A percentile compares a stretch with the other conserved stretches of the same genome.
phyloP scores from a whole-genome alignment of 495 filamentous ascomycete species.

The Neurospora tetrasperma region DNA sequence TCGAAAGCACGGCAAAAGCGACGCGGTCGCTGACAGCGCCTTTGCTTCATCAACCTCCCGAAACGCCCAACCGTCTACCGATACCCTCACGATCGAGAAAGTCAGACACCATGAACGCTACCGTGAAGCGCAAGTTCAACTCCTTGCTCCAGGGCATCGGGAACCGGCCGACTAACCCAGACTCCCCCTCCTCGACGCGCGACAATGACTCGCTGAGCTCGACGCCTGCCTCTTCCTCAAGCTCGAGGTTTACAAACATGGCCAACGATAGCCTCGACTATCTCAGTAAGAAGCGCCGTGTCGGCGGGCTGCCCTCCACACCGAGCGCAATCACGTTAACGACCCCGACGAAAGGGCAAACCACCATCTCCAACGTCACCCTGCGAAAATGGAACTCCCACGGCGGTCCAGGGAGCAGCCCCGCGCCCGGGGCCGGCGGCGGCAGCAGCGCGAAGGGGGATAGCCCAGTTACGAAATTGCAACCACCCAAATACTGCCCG shows the following conservation, averaged over 20 bases:
- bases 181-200: conserved; percentile 10
- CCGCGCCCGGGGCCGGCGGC: background rate
- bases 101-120: conserved; percentile 36
- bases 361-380: conserved; percentile 30
- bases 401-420: conserved; percentile 3
- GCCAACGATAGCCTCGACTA: conserved; percentile 20
- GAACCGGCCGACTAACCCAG: conserved; percentile 19
- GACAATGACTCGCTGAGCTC: background rate
- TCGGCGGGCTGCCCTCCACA: conserved; percentile 20
- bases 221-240: conserved; percentile 6
- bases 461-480: background rate
- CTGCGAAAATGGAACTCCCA: conserved; percentile 30
- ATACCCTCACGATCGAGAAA: background rate
- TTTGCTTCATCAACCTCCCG: background rate
- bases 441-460: background rate
- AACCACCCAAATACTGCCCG: conserved; percentile 51
- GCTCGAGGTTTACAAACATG: conserved; percentile 13
- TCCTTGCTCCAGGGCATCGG: conserved; percentile 43
- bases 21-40: background rate
- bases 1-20: background rate
- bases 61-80: background rate
- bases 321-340: conserved; percentile 6
- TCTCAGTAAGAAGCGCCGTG: conserved; percentile 38
- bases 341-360: conserved; percentile 16
- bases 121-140: conserved; percentile 48